These are phyloP conservation scores for Asterophora parasitica DNA, from an alignment of 768 basidiomycete species.

Conservation along the genomic window DNA sequence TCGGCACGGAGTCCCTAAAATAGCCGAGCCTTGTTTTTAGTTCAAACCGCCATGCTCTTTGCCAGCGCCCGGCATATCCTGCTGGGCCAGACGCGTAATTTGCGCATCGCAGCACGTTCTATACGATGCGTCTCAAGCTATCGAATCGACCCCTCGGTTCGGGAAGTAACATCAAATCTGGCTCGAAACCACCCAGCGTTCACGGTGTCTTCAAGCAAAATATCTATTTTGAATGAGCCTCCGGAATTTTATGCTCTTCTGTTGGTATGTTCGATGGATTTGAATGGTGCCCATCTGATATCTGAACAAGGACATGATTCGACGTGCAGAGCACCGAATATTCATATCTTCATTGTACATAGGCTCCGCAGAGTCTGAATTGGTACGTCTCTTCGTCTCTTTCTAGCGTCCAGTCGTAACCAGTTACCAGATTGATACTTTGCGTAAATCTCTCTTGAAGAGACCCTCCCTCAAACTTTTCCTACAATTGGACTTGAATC, in stretches of 20 bases:
- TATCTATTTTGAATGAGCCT: conserved; percentile 55
- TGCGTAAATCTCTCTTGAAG: conserved; percentile 52
- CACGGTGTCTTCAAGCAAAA: conserved; percentile 36
- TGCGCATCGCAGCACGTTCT: neutral
- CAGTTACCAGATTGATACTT: conserved; percentile 56
- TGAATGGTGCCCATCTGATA: neutral
- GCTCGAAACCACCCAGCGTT: conserved; percentile 44
- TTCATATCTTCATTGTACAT: conserved; percentile 91
- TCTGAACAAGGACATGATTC: conserved; percentile 61
- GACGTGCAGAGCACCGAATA: conserved; percentile 70
- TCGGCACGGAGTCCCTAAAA: neutral
- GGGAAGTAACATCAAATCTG: conserved; percentile 32
- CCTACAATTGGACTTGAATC: conserved; percentile 77
- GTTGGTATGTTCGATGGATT: conserved; percentile 33
- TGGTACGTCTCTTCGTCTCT: conserved; percentile 49
- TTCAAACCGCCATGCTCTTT: neutral
- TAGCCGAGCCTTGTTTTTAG: neutral
- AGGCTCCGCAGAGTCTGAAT: conserved; percentile 68
- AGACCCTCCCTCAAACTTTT: conserved; percentile 63
- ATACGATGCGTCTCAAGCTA: conserved; percentile 22
- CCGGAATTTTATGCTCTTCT: conserved; percentile 51
- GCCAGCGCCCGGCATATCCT: neutral
- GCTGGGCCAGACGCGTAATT: neutral
- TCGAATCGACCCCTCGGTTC: conserved; percentile 30
- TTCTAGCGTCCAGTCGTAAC: neutral